Percentiles rank a stretch among this genome's conserved stretches.
Evolutionary conservation across 208 protist genomes (phyloP).

Genomic region (Leishmania guyanensis): DNA sequence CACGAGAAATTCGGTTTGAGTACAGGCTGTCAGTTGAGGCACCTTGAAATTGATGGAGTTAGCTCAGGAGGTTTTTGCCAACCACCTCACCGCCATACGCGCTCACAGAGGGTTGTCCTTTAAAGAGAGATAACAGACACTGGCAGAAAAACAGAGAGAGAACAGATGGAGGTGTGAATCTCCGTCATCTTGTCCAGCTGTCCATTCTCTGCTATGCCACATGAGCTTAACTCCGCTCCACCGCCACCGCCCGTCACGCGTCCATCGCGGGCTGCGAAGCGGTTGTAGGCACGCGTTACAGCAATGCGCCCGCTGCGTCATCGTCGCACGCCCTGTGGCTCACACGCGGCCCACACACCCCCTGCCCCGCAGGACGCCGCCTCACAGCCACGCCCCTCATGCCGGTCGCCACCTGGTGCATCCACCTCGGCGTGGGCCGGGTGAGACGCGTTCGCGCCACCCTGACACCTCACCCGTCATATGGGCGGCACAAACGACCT

Average conservation of each 20-base stretch:
- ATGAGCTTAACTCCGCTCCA: neutral
- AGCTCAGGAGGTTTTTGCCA: too few species aligned
- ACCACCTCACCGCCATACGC: neutral
- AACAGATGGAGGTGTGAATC: too few species aligned
- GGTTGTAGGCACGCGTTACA: neutral
- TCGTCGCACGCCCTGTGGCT: neutral
- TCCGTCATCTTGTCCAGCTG: neutral
- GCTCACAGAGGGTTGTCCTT: neutral
- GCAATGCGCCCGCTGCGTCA: neutral
- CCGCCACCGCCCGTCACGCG: neutral
- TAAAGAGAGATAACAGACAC: neutral
- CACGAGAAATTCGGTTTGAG: neutral
- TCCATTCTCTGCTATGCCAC: neutral
- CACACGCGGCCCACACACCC: neutral
- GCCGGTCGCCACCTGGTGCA: neutral
- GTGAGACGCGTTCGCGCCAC: neutral
- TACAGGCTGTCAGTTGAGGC: neutral
- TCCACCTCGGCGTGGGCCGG: neutral
- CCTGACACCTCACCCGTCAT: neutral
- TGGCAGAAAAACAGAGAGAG: neutral
- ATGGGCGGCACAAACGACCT: neutral
- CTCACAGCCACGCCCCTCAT: neutral
- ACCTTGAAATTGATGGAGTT: neutral
- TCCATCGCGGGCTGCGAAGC: neutral
- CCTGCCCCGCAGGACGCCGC: neutral